These are phyloP conservation scores for Chaetomium tenue DNA, from an alignment of 495 filamentous ascomycete genomes.

Conservation along the genomic window DNA sequence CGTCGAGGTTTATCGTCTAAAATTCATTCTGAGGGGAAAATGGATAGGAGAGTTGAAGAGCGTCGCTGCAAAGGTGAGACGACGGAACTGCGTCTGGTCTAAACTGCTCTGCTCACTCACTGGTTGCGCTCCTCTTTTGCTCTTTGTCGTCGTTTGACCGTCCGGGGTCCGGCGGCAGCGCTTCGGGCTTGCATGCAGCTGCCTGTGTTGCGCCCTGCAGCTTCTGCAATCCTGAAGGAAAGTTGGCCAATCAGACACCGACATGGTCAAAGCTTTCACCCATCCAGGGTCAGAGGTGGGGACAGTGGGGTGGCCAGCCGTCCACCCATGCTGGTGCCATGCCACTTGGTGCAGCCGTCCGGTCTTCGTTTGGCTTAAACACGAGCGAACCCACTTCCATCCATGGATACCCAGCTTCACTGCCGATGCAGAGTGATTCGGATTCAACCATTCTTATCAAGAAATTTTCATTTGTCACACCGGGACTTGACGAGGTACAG, in stretches of 20 bases:
- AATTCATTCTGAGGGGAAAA: conserved; percentile 18
- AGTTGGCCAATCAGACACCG: conserved; percentile 17
- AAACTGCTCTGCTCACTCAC: conserved; percentile 4
- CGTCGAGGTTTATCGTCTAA: background rate
- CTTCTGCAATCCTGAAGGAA: conserved; percentile 13
- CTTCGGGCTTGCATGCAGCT: conserved; percentile 20
- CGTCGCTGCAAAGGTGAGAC: background rate
- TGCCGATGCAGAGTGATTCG: no score
- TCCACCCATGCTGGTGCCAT: no score
- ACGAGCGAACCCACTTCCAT: no score
- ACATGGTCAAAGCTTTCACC: background rate
- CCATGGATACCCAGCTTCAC: no score
- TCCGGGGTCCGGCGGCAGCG: conserved; percentile 15
- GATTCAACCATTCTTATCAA: no score
- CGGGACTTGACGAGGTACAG: no score
- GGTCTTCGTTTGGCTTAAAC: no score
- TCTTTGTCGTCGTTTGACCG: conserved; percentile 18
- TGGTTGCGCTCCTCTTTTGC: conserved; percentile 22
- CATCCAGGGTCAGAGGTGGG: no score
- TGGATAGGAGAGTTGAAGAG: background rate
- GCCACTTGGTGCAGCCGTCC: no score
- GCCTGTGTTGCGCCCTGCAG: conserved; percentile 8
- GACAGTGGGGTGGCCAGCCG: no score
- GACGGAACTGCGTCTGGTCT: background rate
- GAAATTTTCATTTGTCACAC: no score